Evolutionary conservation across 148 eudicot species (phyloP).

Genomic region (Nepenthes mirabilis): DNA sequence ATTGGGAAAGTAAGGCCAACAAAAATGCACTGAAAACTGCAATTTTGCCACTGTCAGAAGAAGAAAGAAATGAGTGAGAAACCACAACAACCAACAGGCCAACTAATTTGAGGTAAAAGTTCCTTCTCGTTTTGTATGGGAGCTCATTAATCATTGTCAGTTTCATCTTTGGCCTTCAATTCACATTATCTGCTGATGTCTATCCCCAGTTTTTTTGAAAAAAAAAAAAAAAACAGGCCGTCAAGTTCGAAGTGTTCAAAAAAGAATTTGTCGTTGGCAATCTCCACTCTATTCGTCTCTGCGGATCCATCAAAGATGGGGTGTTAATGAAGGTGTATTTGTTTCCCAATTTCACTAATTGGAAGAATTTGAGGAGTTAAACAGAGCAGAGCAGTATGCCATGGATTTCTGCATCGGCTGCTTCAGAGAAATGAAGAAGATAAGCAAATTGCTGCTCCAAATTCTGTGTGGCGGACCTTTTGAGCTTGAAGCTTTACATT

Average conservation of each 20-base stretch:
- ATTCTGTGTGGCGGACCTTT: constrained; percentile 71
- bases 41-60: constrained; percentile 42
- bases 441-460: constrained; percentile 62
- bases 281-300: constrained; percentile 40
- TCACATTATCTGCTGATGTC: constrained; percentile 29
- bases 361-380: neutral
- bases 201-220: constrained; percentile 40
- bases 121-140: constrained; percentile 41
- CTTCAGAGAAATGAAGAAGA: constrained; percentile 69
- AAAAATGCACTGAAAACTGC: constrained; percentile 43
- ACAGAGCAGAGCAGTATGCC: constrained; percentile 65
- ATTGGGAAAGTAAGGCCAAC: constrained; percentile 51
- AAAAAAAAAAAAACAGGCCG: constrained; percentile 82
- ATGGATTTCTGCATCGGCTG: constrained; percentile 68
- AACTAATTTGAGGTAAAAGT: constrained; percentile 52
- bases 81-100: constrained; percentile 36
- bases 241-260: too few species aligned
- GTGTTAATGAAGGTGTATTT: too few species aligned
- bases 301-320: constrained; percentile 75
- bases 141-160: constrained; percentile 35
- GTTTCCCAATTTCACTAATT: constrained; percentile 76
- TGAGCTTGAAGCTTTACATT: constrained; percentile 80
- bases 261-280: constrained; percentile 41
- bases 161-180: constrained; percentile 54
- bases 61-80: constrained; percentile 37